These are phyloP conservation scores for Sphagnum fallax DNA, from an alignment of 228 moss, liverwort and hornwort species.

Conservation along the genomic window DNA sequence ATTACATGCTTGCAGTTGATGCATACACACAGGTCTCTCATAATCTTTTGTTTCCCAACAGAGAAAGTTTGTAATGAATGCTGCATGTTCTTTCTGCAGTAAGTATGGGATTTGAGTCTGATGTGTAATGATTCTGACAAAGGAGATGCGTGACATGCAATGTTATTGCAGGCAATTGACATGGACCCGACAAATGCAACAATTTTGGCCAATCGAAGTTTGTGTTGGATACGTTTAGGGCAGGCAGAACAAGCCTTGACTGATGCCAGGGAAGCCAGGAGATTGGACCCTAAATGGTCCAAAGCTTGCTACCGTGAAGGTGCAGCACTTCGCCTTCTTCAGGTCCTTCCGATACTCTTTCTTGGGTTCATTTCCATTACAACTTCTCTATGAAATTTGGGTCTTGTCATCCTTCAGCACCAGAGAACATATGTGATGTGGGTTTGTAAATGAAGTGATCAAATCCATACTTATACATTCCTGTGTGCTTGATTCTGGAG, in stretches of 20 bases:
- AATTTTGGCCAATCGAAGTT: conserved; percentile 77
- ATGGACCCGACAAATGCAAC: conserved; percentile 70
- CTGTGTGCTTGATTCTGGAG: too few species aligned
- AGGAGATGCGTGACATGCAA: too few species aligned
- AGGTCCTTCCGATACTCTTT: conserved; percentile 22
- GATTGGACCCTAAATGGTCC: conserved; percentile 71
- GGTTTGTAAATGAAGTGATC: too few species aligned
- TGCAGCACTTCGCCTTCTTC: conserved; percentile 62
- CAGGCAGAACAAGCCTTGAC: conserved; percentile 77
- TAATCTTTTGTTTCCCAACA: neutral
- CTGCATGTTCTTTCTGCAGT: neutral
- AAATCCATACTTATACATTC: too few species aligned
- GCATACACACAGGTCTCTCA: conserved; percentile 73
- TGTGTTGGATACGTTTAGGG: conserved; percentile 91
- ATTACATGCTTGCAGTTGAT: conserved; percentile 73
- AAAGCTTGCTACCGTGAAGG: conserved; percentile 96
- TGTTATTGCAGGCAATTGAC: conserved; percentile 61
- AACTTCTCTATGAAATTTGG: too few species aligned
- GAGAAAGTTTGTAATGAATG: neutral
- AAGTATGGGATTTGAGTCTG: too few species aligned
- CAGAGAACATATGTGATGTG: too few species aligned
- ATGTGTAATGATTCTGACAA: too few species aligned
- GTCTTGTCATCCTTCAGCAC: too few species aligned
- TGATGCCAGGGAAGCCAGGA: conserved; percentile 75
- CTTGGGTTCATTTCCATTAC: too few species aligned